Percentiles rank a stretch among this genome's conserved stretches.
Evolutionary conservation across 306 rosid genomes (phyloP).

Genomic region (Cyclanthera cordifolia): DNA sequence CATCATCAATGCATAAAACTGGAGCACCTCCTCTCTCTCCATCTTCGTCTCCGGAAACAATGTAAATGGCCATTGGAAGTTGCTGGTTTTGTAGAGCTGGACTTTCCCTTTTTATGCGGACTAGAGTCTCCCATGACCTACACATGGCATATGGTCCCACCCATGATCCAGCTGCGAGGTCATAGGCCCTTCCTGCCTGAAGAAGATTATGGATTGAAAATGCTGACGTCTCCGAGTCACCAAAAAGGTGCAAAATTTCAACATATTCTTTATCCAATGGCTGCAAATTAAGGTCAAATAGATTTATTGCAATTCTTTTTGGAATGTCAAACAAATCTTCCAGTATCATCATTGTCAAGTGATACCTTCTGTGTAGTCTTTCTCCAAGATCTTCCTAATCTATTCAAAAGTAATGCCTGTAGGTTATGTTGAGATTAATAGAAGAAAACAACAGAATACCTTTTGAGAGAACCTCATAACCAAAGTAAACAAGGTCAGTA

Average conservation of each 20-base stretch:
- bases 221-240: slow-evolving; percentile 58
- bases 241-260: slow-evolving; percentile 56
- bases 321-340: slow-evolving; percentile 1
- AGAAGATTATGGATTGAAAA: slow-evolving; percentile 90
- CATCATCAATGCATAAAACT: slow-evolving; percentile 79
- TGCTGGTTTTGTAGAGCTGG: slow-evolving; percentile 38
- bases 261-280: slow-evolving; percentile 56
- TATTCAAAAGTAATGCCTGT: slow-evolving; percentile 80
- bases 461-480: not conserved
- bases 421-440: slow-evolving; percentile 9
- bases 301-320: not conserved
- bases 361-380: slow-evolving; percentile 49
- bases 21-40: slow-evolving; percentile 99
- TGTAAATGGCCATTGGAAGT: slow-evolving; percentile 82
- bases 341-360: not conserved
- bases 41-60: slow-evolving; percentile 96
- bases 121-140: slow-evolving; percentile 85
- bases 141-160: slow-evolving; percentile 99
- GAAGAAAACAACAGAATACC: not conserved
- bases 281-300: slow-evolving; percentile 25
- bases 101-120: slow-evolving; percentile 35
- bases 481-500: not conserved
- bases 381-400: slow-evolving; percentile 84
- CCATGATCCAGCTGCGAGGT: slow-evolving; percentile 92
- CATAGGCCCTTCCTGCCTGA: slow-evolving; percentile 72